Conservation (phyloP, 768 basidiomycete species). For the Antrodiella citrinella region DNA sequence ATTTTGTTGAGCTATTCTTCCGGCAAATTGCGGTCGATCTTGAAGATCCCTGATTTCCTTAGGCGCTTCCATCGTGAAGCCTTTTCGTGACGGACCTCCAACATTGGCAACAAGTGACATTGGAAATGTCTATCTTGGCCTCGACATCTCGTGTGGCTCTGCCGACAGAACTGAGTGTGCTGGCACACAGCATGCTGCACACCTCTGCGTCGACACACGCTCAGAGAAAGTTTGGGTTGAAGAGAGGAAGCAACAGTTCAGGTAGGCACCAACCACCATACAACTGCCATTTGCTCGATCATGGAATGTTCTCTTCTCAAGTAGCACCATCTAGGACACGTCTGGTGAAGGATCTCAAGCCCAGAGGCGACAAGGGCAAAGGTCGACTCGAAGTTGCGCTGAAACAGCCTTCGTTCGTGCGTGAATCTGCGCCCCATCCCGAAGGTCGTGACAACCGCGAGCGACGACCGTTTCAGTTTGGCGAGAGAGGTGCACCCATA, state of each 20-base stretch:
- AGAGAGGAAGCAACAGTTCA: background rate
- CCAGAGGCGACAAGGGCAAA: conserved; percentile 7
- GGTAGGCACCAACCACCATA: background rate
- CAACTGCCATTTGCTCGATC: background rate
- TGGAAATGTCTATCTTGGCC: background rate
- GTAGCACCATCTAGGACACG: conserved; percentile 15
- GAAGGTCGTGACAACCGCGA: background rate
- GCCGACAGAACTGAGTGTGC: background rate
- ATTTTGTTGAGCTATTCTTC: too few relatives aligned
- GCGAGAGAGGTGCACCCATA: background rate
- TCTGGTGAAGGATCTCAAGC: conserved; percentile 17
- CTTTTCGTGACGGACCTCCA: too few relatives aligned
- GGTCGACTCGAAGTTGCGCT: conserved; percentile 14
- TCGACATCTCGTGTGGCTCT: background rate
- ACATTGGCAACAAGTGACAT: too few relatives aligned
- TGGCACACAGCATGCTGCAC: background rate
- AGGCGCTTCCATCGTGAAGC: too few relatives aligned
- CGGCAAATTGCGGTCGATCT: too few relatives aligned
- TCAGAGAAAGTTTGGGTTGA: background rate
- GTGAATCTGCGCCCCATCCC: background rate
- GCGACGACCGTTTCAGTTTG: background rate
- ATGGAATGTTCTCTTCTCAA: too few relatives aligned
- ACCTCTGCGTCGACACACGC: background rate
- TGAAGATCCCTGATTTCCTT: too few relatives aligned
- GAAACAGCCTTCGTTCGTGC: background rate